Conservation (phyloP, 148 eudicot species). For the Camellia granthamiana region DNA sequence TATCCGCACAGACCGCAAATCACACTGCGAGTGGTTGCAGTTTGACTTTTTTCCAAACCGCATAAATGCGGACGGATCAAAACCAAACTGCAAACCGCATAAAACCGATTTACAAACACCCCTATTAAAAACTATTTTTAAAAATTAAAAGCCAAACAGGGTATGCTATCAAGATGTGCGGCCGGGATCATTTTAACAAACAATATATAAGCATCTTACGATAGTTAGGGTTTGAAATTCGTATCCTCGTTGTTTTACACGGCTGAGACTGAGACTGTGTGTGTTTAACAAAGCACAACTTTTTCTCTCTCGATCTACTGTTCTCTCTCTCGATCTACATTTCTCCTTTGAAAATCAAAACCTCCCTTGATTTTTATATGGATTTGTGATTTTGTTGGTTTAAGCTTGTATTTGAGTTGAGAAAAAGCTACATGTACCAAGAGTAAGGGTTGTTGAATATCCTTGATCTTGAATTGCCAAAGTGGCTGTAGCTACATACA, state of each 20-base stretch:
- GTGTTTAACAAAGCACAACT: background rate
- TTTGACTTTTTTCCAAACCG: no score
- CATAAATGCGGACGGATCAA: no score
- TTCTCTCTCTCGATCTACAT: background rate
- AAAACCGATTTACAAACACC: no score
- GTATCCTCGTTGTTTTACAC: no score
- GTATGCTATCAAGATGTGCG: background rate
- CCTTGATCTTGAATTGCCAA: slow-evolving; percentile 15
- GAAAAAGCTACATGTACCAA: slow-evolving; percentile 18
- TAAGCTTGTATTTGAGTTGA: background rate
- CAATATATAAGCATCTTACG: background rate
- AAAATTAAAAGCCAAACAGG: background rate
- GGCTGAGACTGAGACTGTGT: background rate
- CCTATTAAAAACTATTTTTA: no score
- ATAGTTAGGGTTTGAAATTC: background rate
- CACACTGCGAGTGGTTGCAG: no score
- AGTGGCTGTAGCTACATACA: slow-evolving; percentile 15
- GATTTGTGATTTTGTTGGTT: background rate
- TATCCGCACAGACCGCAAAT: no score
- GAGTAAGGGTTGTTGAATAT: slow-evolving; percentile 4
- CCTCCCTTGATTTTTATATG: background rate
- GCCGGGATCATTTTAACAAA: background rate
- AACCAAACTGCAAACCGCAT: no score
- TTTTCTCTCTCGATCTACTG: background rate
- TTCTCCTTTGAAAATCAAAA: no score